Base-by-base conservation (phyloP, 306 rosid genomes). In the Dryas octopetala region DNA sequence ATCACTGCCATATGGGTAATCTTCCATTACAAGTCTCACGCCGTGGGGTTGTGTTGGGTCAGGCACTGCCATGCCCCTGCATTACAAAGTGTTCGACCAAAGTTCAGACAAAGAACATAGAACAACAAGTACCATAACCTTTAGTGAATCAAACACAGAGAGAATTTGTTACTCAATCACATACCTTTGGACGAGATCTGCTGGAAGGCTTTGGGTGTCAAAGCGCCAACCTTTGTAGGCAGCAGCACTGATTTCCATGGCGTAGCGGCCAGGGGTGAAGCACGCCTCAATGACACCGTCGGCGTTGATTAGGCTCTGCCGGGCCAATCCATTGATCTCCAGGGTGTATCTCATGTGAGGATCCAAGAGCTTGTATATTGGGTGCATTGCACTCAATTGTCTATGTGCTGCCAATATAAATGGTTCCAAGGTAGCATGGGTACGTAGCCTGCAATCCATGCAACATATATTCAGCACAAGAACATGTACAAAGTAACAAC, bases 291-390 rank as follows among this genome's bases (percentile, higher is more conserved):
- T 81, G 52, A 89, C 84, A 58, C 97, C 97, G 11, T 92, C 97
- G 7, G 87, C 96, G 49, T 48, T 79, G 84, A 95, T 75, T 16
- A 95, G 76, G 61, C 51, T 66, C 71, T 95, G 99, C 23, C 99
- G 88, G 58, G 99, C 99, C 58, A 85, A 61, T 19, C 80, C 96
- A 74, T 95, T 95, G 82, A 95, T 85, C 83, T 92, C 97, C 64
- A 95, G 75, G 0, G 97, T 95, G 70, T 95, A 95, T 76, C 99
- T 84, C 99, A 92, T 95, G 84, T 95, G 99, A 5, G 99, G 99
- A 62, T 92, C 97, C 76, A 95, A 79, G 57, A 95, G 86, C 89
- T 92, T 92, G 78, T 66, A 91, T 9, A 95, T 86, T 0, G 99
- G 99, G 77, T 95, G 99, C 96, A 95, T 79, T 16, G 93, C 93